Percentiles rank a stretch among this genome's conserved stretches.
These are phyloP conservation scores for Daldinia bambusicola DNA, from an alignment of 495 filamentous ascomycete species.

Conservation along the genomic window DNA sequence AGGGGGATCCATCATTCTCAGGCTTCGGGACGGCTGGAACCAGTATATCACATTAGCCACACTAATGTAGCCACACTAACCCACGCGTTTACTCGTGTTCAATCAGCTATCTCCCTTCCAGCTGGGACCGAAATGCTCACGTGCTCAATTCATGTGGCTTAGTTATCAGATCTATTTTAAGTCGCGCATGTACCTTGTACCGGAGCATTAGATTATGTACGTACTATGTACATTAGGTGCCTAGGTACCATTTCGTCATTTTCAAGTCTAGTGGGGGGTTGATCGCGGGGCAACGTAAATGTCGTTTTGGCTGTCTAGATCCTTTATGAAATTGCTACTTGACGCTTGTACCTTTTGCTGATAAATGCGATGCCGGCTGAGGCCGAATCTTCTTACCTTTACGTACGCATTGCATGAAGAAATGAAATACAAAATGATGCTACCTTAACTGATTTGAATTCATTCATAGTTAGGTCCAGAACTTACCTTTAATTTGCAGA, in stretches of 20 bases:
- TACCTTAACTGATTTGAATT: slow-evolving; percentile 31
- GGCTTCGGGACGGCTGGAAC: slow-evolving; percentile 27
- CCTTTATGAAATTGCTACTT: slow-evolving; percentile 9
- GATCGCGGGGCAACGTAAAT: slow-evolving; percentile 25
- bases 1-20: slow-evolving; percentile 29
- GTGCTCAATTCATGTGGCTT: neutral
- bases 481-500: neutral
- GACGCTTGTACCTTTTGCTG: slow-evolving; percentile 38
- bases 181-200: neutral
- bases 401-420: neutral
- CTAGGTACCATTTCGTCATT: slow-evolving; percentile 33
- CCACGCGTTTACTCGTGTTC: too few species aligned
- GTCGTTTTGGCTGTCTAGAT: too few species aligned
- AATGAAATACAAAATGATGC: slow-evolving; percentile 31
- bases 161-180: slow-evolving; percentile 1
- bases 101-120: too few species aligned
- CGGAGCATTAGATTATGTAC: neutral
- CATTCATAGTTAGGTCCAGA: neutral
- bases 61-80: neutral
- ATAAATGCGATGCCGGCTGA: slow-evolving; percentile 48
- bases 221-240: neutral
- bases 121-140: too few species aligned
- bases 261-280: slow-evolving; percentile 25
- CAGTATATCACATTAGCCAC: neutral
- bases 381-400: slow-evolving; percentile 19